Evolutionary conservation across 2,329 filamentous ascomycete species (phyloP), one percentile per base, ranked within the genome.

Genomic region (Cladosporium sp.): DNA sequence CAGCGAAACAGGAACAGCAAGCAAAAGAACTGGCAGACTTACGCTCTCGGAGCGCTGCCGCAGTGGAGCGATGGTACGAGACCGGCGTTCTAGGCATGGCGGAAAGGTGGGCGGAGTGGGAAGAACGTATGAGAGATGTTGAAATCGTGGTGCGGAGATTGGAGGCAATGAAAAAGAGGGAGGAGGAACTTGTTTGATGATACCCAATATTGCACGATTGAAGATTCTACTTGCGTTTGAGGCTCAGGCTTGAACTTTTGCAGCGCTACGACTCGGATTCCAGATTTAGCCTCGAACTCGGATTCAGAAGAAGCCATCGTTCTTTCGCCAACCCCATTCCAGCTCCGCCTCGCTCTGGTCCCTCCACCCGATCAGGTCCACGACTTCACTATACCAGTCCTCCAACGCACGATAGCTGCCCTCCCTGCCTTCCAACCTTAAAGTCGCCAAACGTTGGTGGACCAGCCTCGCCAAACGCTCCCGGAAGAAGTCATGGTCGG

Each of bases 71-170:
- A 30, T 95, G 89, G 85, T 90, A 92, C 68, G 84, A 90, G 65
- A 73, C 80, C 19, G 81, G 83, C 3, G 75, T 93, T 38, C 72
- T 95, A 42, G 78, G 79, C 9, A 82, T 81, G 58, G 85, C 85
- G 0, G 80, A 83, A 58, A 79, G 80, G 52, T 84, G 89, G 72
- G 85, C 85, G 18, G 82, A 85, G 45, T 82, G 85, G 63, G 86
- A 95, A 68, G 77, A 80, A 29, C 75, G 86, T 43, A 68, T 91
- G 11, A 79, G 80, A 66, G 73, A 76, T 54, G 78, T 82, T 7
- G 88, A 93, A 70, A 77, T 80, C 49, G 73, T 74, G 7, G 74
- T 92, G 2, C 76, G 82, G 64, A 78, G 86, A 61, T 74, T 74
- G 44, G 87, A 90, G 64, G 74, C 73, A 56, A 69, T 69, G 68